Evolutionary conservation across 177 flowering plant genomes (phyloP).

Genomic region (Vitis hybrid): DNA sequence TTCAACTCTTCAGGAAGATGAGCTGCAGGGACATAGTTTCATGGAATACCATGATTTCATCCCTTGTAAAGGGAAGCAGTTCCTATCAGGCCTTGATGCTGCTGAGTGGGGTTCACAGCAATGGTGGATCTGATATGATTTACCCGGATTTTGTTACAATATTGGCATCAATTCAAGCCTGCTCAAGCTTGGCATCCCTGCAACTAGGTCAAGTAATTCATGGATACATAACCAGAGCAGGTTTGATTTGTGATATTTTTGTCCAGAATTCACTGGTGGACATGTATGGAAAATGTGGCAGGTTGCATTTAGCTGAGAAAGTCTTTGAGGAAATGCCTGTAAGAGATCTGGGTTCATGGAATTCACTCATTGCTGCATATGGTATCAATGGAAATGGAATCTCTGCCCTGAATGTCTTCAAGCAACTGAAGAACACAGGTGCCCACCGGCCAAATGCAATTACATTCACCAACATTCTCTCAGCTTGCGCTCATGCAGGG

Average conservation of each 20-base stretch:
- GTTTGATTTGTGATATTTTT: slow-evolving; percentile 21
- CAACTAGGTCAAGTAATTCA: slow-evolving; percentile 26
- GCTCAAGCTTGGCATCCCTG: slow-evolving; percentile 22
- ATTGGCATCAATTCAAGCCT: slow-evolving; percentile 26
- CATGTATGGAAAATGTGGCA: slow-evolving; percentile 36
- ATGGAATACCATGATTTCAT: slow-evolving; percentile 33
- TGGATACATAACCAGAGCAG: slow-evolving; percentile 24
- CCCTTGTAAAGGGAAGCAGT: slow-evolving; percentile 21
- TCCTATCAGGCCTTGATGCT: slow-evolving; percentile 15
- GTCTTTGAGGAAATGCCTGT: slow-evolving; percentile 23
- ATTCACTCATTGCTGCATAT: slow-evolving; percentile 31
- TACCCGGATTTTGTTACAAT: slow-evolving; percentile 27
- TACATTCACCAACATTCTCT: slow-evolving; percentile 26
- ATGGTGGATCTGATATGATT: background rate
- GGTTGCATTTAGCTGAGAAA: slow-evolving; percentile 15
- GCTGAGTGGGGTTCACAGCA: slow-evolving; percentile 15
- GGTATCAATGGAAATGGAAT: slow-evolving; percentile 29
- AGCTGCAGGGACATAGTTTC: slow-evolving; percentile 20
- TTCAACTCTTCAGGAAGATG: slow-evolving; percentile 19
- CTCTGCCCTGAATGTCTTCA: slow-evolving; percentile 16
- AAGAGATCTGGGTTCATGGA: slow-evolving; percentile 31
- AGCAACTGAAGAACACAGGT: slow-evolving; percentile 9
- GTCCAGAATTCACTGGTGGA: slow-evolving; percentile 28
- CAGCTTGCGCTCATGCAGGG: slow-evolving; percentile 29
- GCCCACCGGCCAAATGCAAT: slow-evolving; percentile 23